These are phyloP conservation scores for Geotrichum klebahnii DNA, from an alignment of 1,139 yeast species.

Conservation along the genomic window DNA sequence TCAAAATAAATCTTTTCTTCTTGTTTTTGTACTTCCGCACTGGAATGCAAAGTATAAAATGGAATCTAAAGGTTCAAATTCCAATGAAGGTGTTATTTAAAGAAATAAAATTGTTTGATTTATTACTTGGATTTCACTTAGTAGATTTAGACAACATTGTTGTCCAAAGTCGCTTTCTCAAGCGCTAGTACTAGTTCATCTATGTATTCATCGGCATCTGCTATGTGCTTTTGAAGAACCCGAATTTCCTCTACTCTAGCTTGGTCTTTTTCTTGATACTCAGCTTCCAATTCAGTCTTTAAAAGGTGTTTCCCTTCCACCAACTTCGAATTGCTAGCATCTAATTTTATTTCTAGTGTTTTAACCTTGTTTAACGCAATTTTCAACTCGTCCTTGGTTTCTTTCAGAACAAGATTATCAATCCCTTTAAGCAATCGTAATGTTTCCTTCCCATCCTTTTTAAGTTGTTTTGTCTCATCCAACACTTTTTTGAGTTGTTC, in stretches of 20 bases:
- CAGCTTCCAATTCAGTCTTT: not conserved
- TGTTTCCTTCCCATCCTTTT: slow-evolving; percentile 1
- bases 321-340: not conserved
- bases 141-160: too few species aligned
- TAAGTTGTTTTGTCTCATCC: not conserved
- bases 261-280: not conserved
- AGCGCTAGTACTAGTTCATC: slow-evolving; percentile 7
- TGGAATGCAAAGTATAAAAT: too few species aligned
- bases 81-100: too few species aligned
- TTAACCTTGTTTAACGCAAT: not conserved
- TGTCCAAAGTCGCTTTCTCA: slow-evolving; percentile 5
- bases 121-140: too few species aligned
- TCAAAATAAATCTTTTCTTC: too few species aligned
- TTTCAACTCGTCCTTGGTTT: not conserved
- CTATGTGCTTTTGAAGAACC: slow-evolving; percentile 1
- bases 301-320: not conserved
- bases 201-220: slow-evolving; percentile 5
- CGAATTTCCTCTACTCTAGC: not conserved
- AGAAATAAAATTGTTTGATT: too few species aligned
- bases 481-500: not conserved
- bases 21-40: too few species aligned
- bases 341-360: not conserved
- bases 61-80: too few species aligned
- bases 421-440: not conserved
- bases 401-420: not conserved